Evolutionary conservation across 1,139 yeast species (phyloP), one percentile per base, ranked within the genome.

Genomic region (Spathaspora sp.): DNA sequence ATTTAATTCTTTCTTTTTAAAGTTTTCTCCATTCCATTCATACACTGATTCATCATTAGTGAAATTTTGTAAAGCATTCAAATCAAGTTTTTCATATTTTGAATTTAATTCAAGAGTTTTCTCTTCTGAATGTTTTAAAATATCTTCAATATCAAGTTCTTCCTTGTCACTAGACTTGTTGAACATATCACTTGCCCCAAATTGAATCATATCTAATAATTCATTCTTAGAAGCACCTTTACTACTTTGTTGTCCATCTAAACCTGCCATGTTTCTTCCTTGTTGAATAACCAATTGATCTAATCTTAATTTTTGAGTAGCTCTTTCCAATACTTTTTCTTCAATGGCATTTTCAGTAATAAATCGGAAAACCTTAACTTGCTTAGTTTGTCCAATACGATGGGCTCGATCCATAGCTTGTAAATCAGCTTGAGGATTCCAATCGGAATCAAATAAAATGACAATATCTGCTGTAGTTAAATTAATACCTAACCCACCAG

Each of bases 321-420:
- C 93, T 57, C 93, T 72, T 62, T 86, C 95, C 49, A 86, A 69
- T 33, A 86, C 87, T 59, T 86, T 86, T 58, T 86, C 93, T 63
- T 86, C 95, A 49, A 86, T 84, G 2, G 93, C 89, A 65, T 85
- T 82, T 55, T 85, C 91, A 8, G 93, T 86, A 44, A 86, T 81
- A 58, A 86, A 81, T 61, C 95, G 70, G 59, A 81, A 86, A 7
- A 86, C 93, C 56, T 81, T 80, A 33, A 86, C 95, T 61, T 86
- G 95, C 54, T 86, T 86, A 25, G 86, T 86, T 63, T 86, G 95
- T 6, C 95, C 95, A 61, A 86, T 86, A 76, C 95, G 79, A 64
- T 86, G 95, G 1, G 95, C 93, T 69, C 95, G 78, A 60, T 86
- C 95, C 95, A 86, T 86, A 0, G 93, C 93, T 64, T 86, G 95